phyloP scores from a whole-genome alignment of 1,139 yeast genomes.

The Kodamaea anthophila region DNA sequence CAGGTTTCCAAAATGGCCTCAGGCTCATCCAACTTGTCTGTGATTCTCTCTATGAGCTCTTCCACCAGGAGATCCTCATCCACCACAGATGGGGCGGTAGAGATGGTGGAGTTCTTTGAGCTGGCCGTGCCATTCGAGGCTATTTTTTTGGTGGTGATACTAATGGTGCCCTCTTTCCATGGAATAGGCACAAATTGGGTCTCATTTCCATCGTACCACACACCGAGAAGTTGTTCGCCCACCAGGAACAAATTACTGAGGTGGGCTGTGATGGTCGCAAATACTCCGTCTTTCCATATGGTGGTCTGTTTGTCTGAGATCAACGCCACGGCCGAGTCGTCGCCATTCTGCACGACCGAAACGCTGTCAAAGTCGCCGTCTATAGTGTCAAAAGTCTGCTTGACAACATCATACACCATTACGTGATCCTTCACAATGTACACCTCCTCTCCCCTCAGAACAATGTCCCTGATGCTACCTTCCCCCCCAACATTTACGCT shows the following conservation, averaged over 20 bases:
- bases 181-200: constrained; percentile 17
- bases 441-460: constrained; percentile 7
- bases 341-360: no score
- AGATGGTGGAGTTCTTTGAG: background rate
- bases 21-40: constrained; percentile 10
- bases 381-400: background rate
- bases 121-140: background rate
- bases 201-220: constrained; percentile 35
- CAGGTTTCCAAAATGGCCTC: constrained; percentile 22
- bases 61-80: constrained; percentile 16
- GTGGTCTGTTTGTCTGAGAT: no score
- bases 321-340: no score
- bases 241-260: constrained; percentile 10
- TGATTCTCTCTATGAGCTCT: constrained; percentile 21
- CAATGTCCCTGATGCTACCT: background rate
- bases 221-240: constrained; percentile 15
- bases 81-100: constrained; percentile 6
- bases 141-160: background rate
- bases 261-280: constrained; percentile 1
- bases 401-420: background rate
- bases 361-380: background rate
- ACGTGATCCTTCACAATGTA: constrained; percentile 1
- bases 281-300: constrained; percentile 1
- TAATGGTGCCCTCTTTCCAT: constrained; percentile 17
- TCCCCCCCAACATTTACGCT: background rate